Evolutionary conservation across 2,329 filamentous ascomycete species (phyloP).

Genomic region (Fusarium sp.): DNA sequence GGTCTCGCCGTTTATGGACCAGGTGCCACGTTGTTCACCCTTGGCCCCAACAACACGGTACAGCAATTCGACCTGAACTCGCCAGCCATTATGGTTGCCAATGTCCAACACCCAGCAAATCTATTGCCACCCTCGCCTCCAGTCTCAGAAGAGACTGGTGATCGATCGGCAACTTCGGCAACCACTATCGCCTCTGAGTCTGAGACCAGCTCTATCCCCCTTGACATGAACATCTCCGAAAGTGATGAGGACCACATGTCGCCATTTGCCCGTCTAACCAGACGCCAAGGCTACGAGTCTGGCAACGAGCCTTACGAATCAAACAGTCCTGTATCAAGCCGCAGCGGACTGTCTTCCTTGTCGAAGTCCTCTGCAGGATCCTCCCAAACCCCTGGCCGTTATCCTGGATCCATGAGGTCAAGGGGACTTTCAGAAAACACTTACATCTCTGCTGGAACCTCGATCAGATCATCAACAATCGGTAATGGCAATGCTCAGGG

Average conservation of each 20-base stretch:
- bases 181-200: slow-evolving; percentile 66
- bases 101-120: slow-evolving; percentile 86
- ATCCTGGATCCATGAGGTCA: slow-evolving; percentile 65
- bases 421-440: slow-evolving; percentile 72
- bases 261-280: slow-evolving; percentile 79
- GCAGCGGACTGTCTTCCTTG: slow-evolving; percentile 70
- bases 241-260: slow-evolving; percentile 84
- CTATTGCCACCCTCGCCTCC: slow-evolving; percentile 84
- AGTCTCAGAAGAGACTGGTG: slow-evolving; percentile 79
- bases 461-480: slow-evolving; percentile 55
- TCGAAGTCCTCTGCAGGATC: slow-evolving; percentile 68
- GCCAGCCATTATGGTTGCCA: slow-evolving; percentile 81
- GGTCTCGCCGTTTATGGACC: slow-evolving; percentile 91
- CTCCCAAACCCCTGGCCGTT: slow-evolving; percentile 64
- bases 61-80: slow-evolving; percentile 97
- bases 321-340: slow-evolving; percentile 74
- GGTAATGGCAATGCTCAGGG: slow-evolving; percentile 38
- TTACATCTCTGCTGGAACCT: slow-evolving; percentile 74
- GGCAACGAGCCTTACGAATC: slow-evolving; percentile 73
- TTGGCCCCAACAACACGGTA: slow-evolving; percentile 87
- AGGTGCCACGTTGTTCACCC: slow-evolving; percentile 90
- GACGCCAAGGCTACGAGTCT: slow-evolving; percentile 72
- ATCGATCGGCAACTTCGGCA: slow-evolving; percentile 61
- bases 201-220: slow-evolving; percentile 65
- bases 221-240: slow-evolving; percentile 73